Evolutionary conservation across 306 rosid genomes (phyloP).

Genomic region (Pyrus bretschneideri): DNA sequence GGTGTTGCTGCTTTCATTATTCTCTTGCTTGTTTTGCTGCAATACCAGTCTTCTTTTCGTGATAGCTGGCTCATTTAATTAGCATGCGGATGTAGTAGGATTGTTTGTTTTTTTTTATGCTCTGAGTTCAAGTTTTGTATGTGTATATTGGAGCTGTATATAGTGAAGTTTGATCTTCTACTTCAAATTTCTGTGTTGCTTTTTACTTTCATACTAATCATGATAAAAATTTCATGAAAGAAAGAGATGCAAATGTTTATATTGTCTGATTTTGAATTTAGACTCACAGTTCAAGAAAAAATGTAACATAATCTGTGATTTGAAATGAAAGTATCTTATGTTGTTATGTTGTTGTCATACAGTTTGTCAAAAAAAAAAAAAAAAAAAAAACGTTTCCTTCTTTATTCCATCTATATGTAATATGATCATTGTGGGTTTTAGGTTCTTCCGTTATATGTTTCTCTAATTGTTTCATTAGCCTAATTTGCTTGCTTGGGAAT

Average conservation of each 20-base stretch:
- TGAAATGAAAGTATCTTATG: no score
- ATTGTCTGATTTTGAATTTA: not conserved
- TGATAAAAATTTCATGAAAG: no score
- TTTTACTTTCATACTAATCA: not conserved
- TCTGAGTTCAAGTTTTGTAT: not conserved
- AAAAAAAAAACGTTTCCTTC: not conserved
- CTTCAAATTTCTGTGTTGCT: not conserved
- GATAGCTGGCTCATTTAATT: constrained; percentile 49
- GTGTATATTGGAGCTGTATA: not conserved
- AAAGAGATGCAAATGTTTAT: not conserved
- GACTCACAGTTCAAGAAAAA: not conserved
- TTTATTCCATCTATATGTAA: not conserved
- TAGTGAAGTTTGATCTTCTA: not conserved
- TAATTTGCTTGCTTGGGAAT: not conserved
- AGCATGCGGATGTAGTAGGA: not conserved
- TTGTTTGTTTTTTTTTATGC: not conserved
- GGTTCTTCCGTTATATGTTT: not conserved
- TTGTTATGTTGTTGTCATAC: no score
- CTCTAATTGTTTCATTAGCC: not conserved
- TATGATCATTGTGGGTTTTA: not conserved
- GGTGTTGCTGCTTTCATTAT: constrained; percentile 84
- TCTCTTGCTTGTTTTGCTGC: constrained; percentile 56
- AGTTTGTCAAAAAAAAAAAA: not conserved
- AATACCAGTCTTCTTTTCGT: constrained; percentile 56
- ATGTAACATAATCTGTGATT: no score